phyloP scores from a whole-genome alignment of 2,329 filamentous ascomycete species.

The Paecilomyces sp. region DNA sequence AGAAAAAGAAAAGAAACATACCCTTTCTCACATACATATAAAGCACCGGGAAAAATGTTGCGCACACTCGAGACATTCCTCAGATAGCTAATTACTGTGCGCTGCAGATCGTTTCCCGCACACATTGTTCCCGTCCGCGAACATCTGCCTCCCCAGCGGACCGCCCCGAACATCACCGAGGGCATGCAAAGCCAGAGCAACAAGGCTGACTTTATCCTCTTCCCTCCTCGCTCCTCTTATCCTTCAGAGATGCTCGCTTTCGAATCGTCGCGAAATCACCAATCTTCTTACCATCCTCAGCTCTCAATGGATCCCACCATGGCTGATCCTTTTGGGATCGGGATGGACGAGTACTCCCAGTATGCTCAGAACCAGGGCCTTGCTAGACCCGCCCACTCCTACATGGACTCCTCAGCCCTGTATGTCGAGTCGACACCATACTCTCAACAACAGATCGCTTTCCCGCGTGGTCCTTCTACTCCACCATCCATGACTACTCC shows the following conservation, averaged over 20 bases:
- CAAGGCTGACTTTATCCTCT: conserved; percentile 15
- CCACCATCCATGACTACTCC: conserved; percentile 24
- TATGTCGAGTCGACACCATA: conserved; percentile 19
- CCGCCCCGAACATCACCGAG: conserved; percentile 1
- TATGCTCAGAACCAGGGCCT: conserved; percentile 16
- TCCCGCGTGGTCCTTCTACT: conserved; percentile 23
- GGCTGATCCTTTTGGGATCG: conserved; percentile 22
- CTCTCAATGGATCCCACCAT: conserved; percentile 25
- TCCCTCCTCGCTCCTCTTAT: conserved; percentile 2
- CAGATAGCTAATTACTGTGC: background rate
- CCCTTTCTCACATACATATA: background rate
- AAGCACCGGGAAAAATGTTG: background rate
- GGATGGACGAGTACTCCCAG: conserved; percentile 14
- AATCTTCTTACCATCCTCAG: conserved; percentile 21
- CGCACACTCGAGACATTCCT: background rate
- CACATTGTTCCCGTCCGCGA: background rate
- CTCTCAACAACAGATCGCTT: conserved; percentile 17
- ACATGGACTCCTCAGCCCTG: conserved; percentile 18
- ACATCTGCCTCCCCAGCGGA: background rate
- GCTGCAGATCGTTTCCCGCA: background rate
- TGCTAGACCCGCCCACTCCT: conserved; percentile 17
- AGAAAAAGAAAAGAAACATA: background rate
- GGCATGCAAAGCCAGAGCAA: conserved; percentile 13
- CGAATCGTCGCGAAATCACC: conserved; percentile 23
- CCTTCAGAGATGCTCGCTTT: conserved; percentile 23